Conservation (phyloP, 352 stramenopile genomes). For the Hyaloperonospora brassicae region DNA sequence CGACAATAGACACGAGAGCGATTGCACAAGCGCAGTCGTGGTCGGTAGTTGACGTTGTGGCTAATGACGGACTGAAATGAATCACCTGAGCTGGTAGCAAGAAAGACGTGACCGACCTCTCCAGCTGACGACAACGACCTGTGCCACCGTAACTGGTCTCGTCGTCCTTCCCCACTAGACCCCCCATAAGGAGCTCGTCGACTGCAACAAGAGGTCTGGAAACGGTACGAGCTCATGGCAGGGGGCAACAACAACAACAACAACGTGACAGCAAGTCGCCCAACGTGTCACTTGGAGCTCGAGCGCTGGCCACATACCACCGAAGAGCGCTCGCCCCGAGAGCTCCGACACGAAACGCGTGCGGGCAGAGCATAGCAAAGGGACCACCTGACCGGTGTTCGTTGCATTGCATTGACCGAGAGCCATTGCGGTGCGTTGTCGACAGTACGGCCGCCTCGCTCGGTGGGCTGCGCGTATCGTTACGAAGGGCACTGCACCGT, state of each 20-base stretch:
- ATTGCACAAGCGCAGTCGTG: not conserved
- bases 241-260: not conserved
- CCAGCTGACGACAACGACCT: not conserved
- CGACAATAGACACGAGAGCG: too few species aligned
- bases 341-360: conserved; percentile 9
- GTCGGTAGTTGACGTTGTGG: too few species aligned
- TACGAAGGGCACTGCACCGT: conserved; percentile 20
- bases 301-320: conserved; percentile 15
- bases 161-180: too few species aligned
- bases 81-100: conserved; percentile 15
- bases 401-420: too few species aligned
- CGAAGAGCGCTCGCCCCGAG: conserved; percentile 1
- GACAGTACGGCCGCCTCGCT: conserved; percentile 19
- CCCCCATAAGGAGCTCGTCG: too few species aligned
- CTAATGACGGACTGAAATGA: conserved; percentile 1
- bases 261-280: conserved; percentile 1
- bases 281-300: conserved; percentile 5
- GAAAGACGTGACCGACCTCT: not conserved
- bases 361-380: conserved; percentile 4
- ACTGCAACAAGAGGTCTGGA: not conserved
- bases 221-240: conserved; percentile 2
- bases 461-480: not conserved
- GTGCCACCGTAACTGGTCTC: conserved; percentile 1
- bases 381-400: too few species aligned
- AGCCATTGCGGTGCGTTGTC: not conserved